Evolutionary conservation across 2,329 filamentous ascomycete genomes (phyloP).

Genomic region (Cyclaneusma minus): DNA sequence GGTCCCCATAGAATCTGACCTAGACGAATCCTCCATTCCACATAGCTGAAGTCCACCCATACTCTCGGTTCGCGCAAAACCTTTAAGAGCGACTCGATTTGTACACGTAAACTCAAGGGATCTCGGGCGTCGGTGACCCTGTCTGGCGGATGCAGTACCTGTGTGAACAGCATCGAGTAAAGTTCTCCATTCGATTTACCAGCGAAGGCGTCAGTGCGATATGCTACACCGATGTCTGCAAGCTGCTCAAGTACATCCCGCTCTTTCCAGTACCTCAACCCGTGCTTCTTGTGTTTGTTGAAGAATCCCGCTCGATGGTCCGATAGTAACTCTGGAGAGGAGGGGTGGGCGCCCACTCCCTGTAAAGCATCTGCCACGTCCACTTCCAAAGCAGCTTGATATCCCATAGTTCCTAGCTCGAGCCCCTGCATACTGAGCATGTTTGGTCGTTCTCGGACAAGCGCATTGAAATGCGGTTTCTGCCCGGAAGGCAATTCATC

Average conservation of each 20-base stretch:
- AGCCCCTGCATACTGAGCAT: conserved; percentile 60
- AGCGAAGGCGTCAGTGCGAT: conserved; percentile 35
- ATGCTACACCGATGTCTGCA: conserved; percentile 32
- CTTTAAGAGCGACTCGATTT: conserved; percentile 53
- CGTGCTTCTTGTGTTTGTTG: conserved; percentile 22
- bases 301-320: conserved; percentile 13
- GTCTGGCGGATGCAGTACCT: conserved; percentile 40
- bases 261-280: conserved; percentile 38
- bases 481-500: too few species aligned
- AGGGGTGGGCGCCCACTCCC: conserved; percentile 35
- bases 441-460: conserved; percentile 31
- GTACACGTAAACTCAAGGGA: conserved; percentile 48
- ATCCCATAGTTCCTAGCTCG: conserved; percentile 57
- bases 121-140: conserved; percentile 40
- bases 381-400: conserved; percentile 51
- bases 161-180: conserved; percentile 46
- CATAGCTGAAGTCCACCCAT: conserved; percentile 60
- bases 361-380: conserved; percentile 47
- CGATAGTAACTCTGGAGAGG: conserved; percentile 7
- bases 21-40: conserved; percentile 60
- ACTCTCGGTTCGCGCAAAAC: conserved; percentile 49
- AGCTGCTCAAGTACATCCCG: conserved; percentile 41
- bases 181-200: conserved; percentile 36
- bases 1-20: conserved; percentile 57
- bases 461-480: conserved; percentile 14